Base-by-base conservation (phyloP, 1,284 basidiomycete species). In the Ustilago shanxiensis region DNA sequence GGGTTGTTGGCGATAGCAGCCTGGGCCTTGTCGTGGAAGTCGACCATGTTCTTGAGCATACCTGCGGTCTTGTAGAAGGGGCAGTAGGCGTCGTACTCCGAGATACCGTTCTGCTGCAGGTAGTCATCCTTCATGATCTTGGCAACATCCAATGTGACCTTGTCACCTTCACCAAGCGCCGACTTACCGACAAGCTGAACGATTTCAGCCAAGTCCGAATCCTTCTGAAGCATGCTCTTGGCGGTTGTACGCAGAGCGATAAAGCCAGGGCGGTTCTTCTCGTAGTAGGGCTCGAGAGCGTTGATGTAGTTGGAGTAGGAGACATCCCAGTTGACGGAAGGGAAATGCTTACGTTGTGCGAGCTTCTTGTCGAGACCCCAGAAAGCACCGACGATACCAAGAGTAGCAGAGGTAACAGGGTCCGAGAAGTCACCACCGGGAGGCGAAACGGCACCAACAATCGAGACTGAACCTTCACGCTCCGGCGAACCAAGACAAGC, bases 391-490 rank as follows among this genome's bases (percentile, higher is more conserved):
- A 99, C 97, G 84, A 99, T 99, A 89, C 95, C 91, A 60, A 99
- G 92, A 2, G 97, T 99, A 39, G 96, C 93, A 53, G 94, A 92
- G 6, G 97, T 99, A 78, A 99, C 97, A 35, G 97, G 97, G 87
- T 99, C 97, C 14, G 97, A 98, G 88, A 98, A 98, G 87, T 99
- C 97, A 88, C 96, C 96, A 88, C 97, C 96, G 57, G 97, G 96
- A 69, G 96, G 96, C 13, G 95, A 98, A 26, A 99, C 96, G 79
- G 97, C 97, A 88, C 97, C 97, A 80, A 99, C 95, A 81, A 99
- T 98, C 16, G 95, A 97, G 24, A 99, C 95, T 4, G 95, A 95
- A 57, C 97, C 97, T 68, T 93, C 89, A 80, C 97, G 90, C 60
- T 90, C 89, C 11, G 97, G 97, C 81, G 92, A 94, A 65, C 97